Conservation (phyloP, 305 asterid species). For the Fraxinus ornus region DNA sequence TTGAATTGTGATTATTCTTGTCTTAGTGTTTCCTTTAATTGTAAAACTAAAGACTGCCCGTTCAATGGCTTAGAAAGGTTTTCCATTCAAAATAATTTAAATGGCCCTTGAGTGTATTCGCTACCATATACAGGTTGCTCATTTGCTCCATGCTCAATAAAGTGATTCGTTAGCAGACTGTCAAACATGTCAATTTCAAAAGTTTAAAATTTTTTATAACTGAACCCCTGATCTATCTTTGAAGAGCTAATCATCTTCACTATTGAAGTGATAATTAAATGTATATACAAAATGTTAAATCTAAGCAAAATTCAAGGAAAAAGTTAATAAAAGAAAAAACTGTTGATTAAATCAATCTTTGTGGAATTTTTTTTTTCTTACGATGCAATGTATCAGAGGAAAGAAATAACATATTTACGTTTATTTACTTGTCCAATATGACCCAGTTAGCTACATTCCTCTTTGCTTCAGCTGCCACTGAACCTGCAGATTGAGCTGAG, state of each 20-base stretch:
- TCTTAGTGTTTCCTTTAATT: not conserved
- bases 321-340: not conserved
- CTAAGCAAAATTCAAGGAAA: not conserved
- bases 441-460: slow-evolving; percentile 59
- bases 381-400: slow-evolving; percentile 21
- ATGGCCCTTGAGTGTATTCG: not conserved
- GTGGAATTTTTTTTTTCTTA: not conserved
- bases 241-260: not conserved
- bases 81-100: not conserved
- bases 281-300: not conserved
- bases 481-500: slow-evolving; percentile 51
- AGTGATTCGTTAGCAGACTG: not conserved
- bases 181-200: not conserved
- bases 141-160: not conserved
- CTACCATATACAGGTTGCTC: not conserved
- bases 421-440: slow-evolving; percentile 78
- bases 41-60: not conserved
- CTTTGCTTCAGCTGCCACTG: slow-evolving; percentile 66
- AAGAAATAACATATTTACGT: slow-evolving; percentile 50
- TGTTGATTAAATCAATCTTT: not conserved
- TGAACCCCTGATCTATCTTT: not conserved
- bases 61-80: not conserved
- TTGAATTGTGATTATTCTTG: not conserved
- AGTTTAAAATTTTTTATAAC: not conserved
- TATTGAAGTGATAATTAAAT: not conserved